Evolutionary conservation across 116 monocot genomes (phyloP), one percentile per base, ranked within the genome.

Genomic region (Zostera marina): DNA sequence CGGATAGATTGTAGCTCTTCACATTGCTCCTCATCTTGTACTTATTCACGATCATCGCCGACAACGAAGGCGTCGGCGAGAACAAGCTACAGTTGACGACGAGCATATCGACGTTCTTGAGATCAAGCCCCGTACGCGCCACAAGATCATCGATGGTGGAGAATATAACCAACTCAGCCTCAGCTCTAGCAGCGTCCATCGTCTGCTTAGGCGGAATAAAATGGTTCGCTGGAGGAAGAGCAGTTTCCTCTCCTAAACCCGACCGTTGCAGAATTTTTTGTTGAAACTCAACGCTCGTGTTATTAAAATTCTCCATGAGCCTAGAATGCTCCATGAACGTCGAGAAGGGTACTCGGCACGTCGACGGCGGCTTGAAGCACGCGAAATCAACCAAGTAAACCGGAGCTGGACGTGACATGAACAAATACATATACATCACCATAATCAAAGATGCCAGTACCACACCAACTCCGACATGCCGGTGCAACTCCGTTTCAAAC

Each of bases 61-160:
- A 75, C 13, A 83, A 64, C 7, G 78, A 77, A 0, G 82, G 77
- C 9, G 72, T 75, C 7, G 82, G 77, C 1, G 77, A 72, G 71
- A 87, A 81, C 39, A 87, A 64, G 66, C 81, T 87, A 71, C 87
- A 87, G 73, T 85, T 85, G 43, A 85, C 75, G 26, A 81, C 62
- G n/a, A 85, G 68, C 42, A 85, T 77, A 69, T 85, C 85, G 53
- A 85, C 0, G 32, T 79, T 68, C 63, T 73, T 76, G 4, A 57
- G 66, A 39, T 40, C 19, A 40, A 68, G 49, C 10, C 68, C 68
- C n/a, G 68, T 60, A 4, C 44, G 7, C 41, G 42, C 19, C 5
- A 68, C 42, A 22, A 68, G 41, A 11, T 42, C 45, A 39, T 66
- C 66, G 43, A 66, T 45, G 38, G 66, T 26, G 45, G 66, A 57